Evolutionary conservation across 768 basidiomycete genomes (phyloP), one percentile per base, ranked within the genome.

Genomic region (Leccinum imitatum): DNA sequence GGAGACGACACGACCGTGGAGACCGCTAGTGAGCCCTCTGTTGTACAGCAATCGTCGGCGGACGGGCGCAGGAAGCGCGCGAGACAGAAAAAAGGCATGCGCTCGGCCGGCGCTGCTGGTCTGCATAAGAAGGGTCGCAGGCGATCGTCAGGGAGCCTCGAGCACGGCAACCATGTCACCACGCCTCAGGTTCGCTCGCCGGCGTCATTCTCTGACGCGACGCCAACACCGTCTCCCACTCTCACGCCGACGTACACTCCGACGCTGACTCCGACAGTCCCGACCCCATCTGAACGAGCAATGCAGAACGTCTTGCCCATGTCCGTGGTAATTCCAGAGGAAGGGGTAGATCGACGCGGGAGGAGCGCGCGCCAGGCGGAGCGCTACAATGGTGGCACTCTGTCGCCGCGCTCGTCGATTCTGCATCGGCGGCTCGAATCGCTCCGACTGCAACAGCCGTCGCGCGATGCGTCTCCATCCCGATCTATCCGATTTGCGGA

Each of bases 401-500:
- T 63, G 5, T 69, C 69, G 1, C 41, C 63, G 15, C 74, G 48
- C 33, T 48, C 60, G 14, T 72, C 72, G 4, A 31, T 71, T 55
- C 67, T 60, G 6, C 74, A 73, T 50, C 67, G 72, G 54, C 65
- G 72, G 13, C 66, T 73, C 7, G 72, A 73, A 52, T 75, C 72
- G 6, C 69, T 73, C 25, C 66, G 27, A 25, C 41, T 61, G 6
- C 41, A 44, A n/a, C 41, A 44, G n/a, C 63, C 58, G 21, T 65
- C 72, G 17, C 75, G 80, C 23, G 80, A 79, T 3, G 74, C 67
- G 51, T 82, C 81, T 7, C 80, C 80, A 1, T 62, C 76, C 9
- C 79, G 80, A n/a, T 82, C 80, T 13, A 75, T 82, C 56, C 76
- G 79, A 37, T 82, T 80, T 63, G 79, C 75, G 41, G 80, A 82